These are phyloP conservation scores for Suhomyces sp. DNA, from an alignment of 805 yeast genomes.

Conservation along the genomic window DNA sequence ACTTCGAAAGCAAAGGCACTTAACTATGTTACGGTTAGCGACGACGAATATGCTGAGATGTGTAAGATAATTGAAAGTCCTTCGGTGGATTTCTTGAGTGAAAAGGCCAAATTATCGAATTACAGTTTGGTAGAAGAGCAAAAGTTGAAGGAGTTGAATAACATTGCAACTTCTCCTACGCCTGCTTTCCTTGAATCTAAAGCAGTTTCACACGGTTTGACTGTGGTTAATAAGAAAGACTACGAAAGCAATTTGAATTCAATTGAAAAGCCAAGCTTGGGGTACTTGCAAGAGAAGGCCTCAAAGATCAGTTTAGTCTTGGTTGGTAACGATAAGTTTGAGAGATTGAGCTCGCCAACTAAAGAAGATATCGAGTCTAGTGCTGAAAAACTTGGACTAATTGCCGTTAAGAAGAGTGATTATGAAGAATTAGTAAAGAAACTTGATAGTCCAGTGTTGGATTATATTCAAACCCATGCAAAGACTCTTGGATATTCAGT, in stretches of 20 bases:
- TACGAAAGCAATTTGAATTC: conserved; percentile 8
- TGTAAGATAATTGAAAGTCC: conserved; percentile 18
- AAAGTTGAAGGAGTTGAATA: conserved; percentile 14
- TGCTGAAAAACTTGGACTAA: conserved; percentile 11
- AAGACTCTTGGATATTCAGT: conserved; percentile 7
- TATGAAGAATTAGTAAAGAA: conserved; percentile 6
- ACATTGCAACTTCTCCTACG: conserved; percentile 16
- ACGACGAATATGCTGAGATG: conserved; percentile 2
- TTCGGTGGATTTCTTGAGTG: conserved; percentile 17
- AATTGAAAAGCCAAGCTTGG: conserved; percentile 21
- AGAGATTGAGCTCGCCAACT: conserved; percentile 19
- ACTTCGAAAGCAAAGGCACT: not conserved
- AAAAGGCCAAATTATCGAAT: conserved; percentile 8
- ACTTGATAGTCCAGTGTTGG: conserved; percentile 16
- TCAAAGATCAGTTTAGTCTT: conserved; percentile 11
- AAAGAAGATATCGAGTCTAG: conserved; percentile 17
- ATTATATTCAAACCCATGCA: conserved; percentile 15
- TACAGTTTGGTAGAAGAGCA: conserved; percentile 8
- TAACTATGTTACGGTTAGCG: conserved; percentile 4
- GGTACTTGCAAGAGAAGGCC: conserved; percentile 9
- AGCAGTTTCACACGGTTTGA: conserved; percentile 21
- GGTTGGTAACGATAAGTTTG: conserved; percentile 9
- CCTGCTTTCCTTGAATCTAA: conserved; percentile 28
- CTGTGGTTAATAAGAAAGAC: conserved; percentile 9
- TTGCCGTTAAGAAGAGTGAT: conserved; percentile 1